phyloP scores from a whole-genome alignment of 2,329 filamentous ascomycete species.

The Alternaria incomplexa region DNA sequence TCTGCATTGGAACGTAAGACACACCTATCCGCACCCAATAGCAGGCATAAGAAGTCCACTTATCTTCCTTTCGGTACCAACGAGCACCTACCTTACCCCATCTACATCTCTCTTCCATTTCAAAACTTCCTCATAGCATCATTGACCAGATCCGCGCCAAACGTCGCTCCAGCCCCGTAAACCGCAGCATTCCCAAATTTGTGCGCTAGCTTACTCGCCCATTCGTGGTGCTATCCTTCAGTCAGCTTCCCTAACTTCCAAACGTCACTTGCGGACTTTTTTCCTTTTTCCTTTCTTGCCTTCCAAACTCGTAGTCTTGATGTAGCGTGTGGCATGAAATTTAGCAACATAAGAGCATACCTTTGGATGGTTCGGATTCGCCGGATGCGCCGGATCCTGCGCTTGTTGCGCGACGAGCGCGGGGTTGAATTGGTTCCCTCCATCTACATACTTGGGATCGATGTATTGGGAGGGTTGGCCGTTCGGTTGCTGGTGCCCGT shows the following conservation, averaged over 20 bases:
- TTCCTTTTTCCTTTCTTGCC: too few relatives aligned
- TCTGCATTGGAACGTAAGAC: neutral
- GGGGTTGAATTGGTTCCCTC: constrained; percentile 24
- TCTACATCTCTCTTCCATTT: neutral
- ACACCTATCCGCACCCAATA: neutral
- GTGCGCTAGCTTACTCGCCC: constrained; percentile 24
- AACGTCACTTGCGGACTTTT: too few relatives aligned
- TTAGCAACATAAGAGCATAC: neutral
- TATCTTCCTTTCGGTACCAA: neutral
- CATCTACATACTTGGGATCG: constrained; percentile 19
- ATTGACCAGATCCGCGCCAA: constrained; percentile 26
- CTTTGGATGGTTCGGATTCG: constrained; percentile 24
- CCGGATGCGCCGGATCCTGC: constrained; percentile 26
- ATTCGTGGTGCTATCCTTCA: constrained; percentile 21
- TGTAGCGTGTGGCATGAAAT: too few relatives aligned
- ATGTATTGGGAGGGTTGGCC: constrained; percentile 25
- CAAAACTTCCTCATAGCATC: constrained; percentile 29
- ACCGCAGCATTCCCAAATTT: constrained; percentile 29
- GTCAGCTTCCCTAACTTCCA: neutral
- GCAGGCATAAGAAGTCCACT: neutral
- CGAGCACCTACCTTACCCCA: neutral
- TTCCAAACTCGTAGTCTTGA: too few relatives aligned
- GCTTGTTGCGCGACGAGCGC: constrained; percentile 25
- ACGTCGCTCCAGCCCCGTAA: constrained; percentile 24
- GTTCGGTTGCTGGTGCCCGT: constrained; percentile 17